Percentiles rank a stretch among this genome's conserved stretches.
phyloP scores from a whole-genome alignment of 2,329 filamentous ascomycete species.

The Calycina herbarum region DNA sequence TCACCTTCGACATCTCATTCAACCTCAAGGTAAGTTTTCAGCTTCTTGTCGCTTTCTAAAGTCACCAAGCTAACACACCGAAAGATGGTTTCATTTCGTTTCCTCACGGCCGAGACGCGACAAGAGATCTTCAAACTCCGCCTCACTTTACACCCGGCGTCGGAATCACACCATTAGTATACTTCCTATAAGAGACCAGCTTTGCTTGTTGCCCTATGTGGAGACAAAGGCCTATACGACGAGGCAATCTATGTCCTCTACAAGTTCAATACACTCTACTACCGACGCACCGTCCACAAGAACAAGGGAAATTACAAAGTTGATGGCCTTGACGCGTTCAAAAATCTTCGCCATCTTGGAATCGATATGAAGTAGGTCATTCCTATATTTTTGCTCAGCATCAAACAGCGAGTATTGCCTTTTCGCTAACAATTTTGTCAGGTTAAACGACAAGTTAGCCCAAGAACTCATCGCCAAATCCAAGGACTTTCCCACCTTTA shows the following conservation, averaged over 20 bases:
- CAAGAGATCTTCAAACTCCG: too few species aligned
- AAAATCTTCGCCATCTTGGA: background rate
- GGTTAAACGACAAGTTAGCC: background rate
- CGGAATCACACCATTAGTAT: too few species aligned
- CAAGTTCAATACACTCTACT: background rate
- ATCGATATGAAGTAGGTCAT: background rate
- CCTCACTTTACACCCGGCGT: too few species aligned
- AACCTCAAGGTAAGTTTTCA: too few species aligned
- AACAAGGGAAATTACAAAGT: background rate
- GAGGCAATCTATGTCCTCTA: background rate
- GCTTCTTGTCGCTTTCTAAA: too few species aligned
- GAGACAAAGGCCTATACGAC: background rate
- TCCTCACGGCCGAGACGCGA: too few species aligned
- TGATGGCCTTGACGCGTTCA: background rate
- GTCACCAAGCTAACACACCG: too few species aligned
- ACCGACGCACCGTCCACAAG: background rate
- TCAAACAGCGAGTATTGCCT: background rate
- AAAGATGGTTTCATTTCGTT: too few species aligned
- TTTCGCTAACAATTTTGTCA: background rate
- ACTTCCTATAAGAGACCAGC: background rate
- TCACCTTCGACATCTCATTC: too few species aligned
- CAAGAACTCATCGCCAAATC: too few species aligned
- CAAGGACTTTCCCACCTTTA: background rate
- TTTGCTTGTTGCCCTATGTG: background rate
- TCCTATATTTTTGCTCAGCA: background rate